Conservation (phyloP, 768 basidiomycete species). For the Kwoniella dejecticola region DNA sequence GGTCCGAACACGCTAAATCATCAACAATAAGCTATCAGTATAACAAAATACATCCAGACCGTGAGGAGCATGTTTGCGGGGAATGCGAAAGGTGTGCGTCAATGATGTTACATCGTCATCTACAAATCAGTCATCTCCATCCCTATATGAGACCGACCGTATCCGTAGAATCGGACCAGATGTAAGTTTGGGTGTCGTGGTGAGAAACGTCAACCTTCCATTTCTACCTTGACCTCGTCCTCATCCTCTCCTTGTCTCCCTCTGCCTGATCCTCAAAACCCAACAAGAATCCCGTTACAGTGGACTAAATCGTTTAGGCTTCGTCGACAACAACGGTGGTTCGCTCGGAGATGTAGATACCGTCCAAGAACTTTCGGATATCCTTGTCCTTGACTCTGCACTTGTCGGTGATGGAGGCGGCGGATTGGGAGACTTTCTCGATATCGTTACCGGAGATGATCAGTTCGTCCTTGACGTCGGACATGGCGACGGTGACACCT, state of each 20-base stretch:
- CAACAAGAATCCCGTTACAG: not conserved
- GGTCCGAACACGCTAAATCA: too few relatives aligned
- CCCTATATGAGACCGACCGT: not conserved
- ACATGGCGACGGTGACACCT: slow-evolving; percentile 61
- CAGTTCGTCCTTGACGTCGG: slow-evolving; percentile 58
- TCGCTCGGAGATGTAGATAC: slow-evolving; percentile 55
- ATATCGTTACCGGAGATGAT: slow-evolving; percentile 94
- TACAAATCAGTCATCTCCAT: slow-evolving; percentile 10
- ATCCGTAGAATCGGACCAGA: too few relatives aligned
- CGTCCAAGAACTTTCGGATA: slow-evolving; percentile 91
- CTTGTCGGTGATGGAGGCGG: slow-evolving; percentile 93
- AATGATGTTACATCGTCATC: slow-evolving; percentile 31
- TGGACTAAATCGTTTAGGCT: slow-evolving; percentile 8
- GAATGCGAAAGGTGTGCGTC: slow-evolving; percentile 16
- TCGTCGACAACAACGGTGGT: slow-evolving; percentile 49
- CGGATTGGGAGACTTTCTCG: slow-evolving; percentile 95
- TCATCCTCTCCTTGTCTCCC: not conserved
- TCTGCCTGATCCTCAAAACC: slow-evolving; percentile 3
- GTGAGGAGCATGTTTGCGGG: too few relatives aligned
- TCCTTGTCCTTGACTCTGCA: slow-evolving; percentile 98
- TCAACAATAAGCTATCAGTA: too few relatives aligned
- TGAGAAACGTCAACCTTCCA: too few relatives aligned
- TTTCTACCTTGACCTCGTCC: not conserved
- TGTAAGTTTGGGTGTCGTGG: too few relatives aligned
- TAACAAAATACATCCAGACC: too few relatives aligned